A percentile compares a stretch with the other conserved stretches of the same genome.
phyloP scores from a whole-genome alignment of 768 basidiomycete genomes.

The Pulveroboletus sp. region DNA sequence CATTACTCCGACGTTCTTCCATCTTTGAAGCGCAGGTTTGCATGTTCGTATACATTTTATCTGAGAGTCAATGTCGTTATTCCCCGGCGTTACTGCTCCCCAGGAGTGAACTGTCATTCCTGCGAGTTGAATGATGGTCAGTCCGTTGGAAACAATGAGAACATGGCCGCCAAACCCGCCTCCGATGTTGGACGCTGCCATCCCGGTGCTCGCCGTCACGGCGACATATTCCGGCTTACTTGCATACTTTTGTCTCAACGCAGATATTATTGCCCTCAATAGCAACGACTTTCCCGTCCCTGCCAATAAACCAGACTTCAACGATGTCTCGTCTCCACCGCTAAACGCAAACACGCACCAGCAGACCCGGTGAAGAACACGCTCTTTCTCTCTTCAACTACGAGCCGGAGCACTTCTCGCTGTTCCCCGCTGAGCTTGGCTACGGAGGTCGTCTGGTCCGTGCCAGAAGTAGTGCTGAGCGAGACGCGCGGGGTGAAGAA shows the following conservation, averaged over 20 bases:
- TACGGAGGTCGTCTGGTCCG: constrained; percentile 24
- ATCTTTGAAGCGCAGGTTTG: constrained; percentile 51
- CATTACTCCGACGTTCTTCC: constrained; percentile 54
- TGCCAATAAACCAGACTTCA: constrained; percentile 15
- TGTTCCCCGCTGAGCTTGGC: constrained; percentile 55
- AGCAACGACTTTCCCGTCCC: constrained; percentile 66
- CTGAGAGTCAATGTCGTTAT: constrained; percentile 42
- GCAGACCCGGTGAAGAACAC: constrained; percentile 69
- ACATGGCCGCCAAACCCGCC: constrained; percentile 7
- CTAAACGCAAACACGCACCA: constrained; percentile 37
- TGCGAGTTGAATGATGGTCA: constrained; percentile 6
- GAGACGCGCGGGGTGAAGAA: constrained; percentile 28
- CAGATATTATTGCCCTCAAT: constrained; percentile 52
- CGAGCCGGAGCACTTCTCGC: constrained; percentile 44
- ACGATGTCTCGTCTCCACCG: too few species aligned
- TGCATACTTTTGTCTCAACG: constrained; percentile 40
- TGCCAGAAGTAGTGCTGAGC: constrained; percentile 29
- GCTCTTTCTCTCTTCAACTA: constrained; percentile 52
- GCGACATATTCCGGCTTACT: constrained; percentile 34
- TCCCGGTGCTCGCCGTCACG: constrained; percentile 43
- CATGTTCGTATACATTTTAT: constrained; percentile 49
- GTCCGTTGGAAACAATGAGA: not conserved
- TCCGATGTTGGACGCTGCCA: constrained; percentile 52
- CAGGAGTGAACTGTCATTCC: constrained; percentile 60
- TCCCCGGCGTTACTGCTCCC: constrained; percentile 53